Percentiles rank a stretch among this genome's conserved stretches.
These are phyloP conservation scores for Celoporthe dispersa DNA, from an alignment of 2,329 filamentous ascomycete species.

Conservation along the genomic window DNA sequence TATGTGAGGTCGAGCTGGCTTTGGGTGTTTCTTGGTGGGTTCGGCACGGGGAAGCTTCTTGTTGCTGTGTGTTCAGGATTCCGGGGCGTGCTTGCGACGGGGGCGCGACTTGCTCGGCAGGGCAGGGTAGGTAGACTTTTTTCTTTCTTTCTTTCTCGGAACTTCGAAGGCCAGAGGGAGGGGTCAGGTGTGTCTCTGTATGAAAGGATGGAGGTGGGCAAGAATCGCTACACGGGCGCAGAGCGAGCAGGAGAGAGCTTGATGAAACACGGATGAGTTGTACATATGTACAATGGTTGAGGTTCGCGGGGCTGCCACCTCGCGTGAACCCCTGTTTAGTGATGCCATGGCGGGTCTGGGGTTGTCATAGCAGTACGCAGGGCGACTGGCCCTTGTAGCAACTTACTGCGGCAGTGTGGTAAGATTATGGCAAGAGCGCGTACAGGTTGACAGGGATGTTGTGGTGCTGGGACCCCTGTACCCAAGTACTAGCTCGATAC, in stretches of 20 bases:
- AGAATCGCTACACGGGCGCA: background rate
- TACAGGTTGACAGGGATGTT: background rate
- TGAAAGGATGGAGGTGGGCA: background rate
- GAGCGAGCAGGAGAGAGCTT: background rate
- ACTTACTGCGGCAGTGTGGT: background rate
- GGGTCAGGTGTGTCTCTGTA: background rate
- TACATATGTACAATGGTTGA: background rate
- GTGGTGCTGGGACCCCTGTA: background rate
- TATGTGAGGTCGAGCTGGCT: background rate
- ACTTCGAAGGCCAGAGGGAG: too few relatives aligned
- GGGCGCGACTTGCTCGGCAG: background rate
- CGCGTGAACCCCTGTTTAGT: background rate
- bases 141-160: background rate
- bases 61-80: background rate
- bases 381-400: background rate
- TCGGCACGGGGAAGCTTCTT: background rate
- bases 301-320: background rate
- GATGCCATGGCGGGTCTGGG: background rate
- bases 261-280: conserved; percentile 1
- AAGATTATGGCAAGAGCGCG: background rate
- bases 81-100: background rate
- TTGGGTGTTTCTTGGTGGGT: background rate
- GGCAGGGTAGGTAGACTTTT: background rate
- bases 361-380: background rate
- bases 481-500: background rate